Evolutionary conservation across 202 grass and related monocot species (phyloP).

Genomic region (Dendrocalamus latiflorus): DNA sequence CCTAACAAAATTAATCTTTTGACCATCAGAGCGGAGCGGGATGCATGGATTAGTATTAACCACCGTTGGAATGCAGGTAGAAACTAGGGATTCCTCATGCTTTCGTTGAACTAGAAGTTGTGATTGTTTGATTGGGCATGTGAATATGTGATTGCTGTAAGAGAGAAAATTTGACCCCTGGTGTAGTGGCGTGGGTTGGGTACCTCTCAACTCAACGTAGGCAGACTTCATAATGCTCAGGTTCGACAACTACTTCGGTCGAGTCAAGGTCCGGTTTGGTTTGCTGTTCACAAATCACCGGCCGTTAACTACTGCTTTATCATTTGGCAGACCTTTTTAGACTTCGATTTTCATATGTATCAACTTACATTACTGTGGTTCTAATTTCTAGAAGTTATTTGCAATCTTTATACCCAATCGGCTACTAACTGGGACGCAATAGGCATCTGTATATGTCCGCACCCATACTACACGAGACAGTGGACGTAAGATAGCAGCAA

Average conservation of each 20-base stretch:
- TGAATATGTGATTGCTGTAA: background rate
- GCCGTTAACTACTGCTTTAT: background rate
- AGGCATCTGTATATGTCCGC: background rate
- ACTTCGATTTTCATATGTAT: background rate
- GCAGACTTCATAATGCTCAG: background rate
- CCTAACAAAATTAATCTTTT: too few species aligned
- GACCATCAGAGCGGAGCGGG: too few species aligned
- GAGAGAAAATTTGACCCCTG: conserved; percentile 12
- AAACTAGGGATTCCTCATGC: background rate
- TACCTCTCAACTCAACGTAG: conserved; percentile 32
- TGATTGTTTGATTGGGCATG: conserved; percentile 2
- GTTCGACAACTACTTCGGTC: conserved; percentile 35
- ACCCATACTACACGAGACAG: background rate
- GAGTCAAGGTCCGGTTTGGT: conserved; percentile 16
- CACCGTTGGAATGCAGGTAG: background rate
- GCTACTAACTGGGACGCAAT: background rate
- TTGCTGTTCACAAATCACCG: conserved; percentile 1
- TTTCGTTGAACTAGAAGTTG: background rate
- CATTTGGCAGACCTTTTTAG: background rate
- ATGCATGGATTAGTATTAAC: background rate
- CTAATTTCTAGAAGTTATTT: background rate
- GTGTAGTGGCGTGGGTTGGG: conserved; percentile 42
- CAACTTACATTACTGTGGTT: background rate
- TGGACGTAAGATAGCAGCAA: background rate
- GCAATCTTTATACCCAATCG: background rate